Evolutionary conservation across 331 rosid species (phyloP), one percentile per base, ranked within the genome.

Genomic region (Phaseolus coccineus): DNA sequence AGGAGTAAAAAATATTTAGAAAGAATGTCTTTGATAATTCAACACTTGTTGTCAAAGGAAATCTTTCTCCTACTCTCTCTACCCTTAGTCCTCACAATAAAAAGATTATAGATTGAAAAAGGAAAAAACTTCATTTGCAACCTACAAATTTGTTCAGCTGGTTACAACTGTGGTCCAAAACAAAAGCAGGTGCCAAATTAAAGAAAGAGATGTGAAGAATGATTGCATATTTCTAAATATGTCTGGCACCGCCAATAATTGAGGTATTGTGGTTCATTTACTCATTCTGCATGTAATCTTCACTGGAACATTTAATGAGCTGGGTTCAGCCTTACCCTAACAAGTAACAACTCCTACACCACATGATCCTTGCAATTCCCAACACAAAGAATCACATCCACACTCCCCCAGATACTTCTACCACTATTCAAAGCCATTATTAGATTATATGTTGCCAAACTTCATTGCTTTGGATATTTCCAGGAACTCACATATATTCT

Each of bases 371-470:
- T 33, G 69, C 44, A 15, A 31, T 46, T 62, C 69, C 69, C 69
- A 72, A 28, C 68, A 64, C 82, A 39, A 19, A 19, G 0, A 66
- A 39, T 35, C 81, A 35, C 64, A 25, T 77, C 75, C 46, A 39
- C 44, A 56, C 5, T 55, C 13, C 74, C 25, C 66, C 19, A 55
- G 53, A 15, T 77, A 44, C 35, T 62, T 62, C 44, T 10, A 62
- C 15, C 68, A 8, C 11, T 8, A 0, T 8, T 8, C 10, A 37
- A 19, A 19, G 22, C 22, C 22, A 19, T 19, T 19, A 19, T 19
- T 19, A 19, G 22, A 19, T 19, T 19, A 19, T 19, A 19, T 19
- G 22, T 19, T 19, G 22, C 22, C 22, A 19, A 19, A 19, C 22
- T 19, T 19, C 22, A 19, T 19, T 19, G 22, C 22, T 19, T 19